Evolutionary conservation across 352 stramenopile genomes (phyloP).

Genomic region (Phytophthora tentaculata): DNA sequence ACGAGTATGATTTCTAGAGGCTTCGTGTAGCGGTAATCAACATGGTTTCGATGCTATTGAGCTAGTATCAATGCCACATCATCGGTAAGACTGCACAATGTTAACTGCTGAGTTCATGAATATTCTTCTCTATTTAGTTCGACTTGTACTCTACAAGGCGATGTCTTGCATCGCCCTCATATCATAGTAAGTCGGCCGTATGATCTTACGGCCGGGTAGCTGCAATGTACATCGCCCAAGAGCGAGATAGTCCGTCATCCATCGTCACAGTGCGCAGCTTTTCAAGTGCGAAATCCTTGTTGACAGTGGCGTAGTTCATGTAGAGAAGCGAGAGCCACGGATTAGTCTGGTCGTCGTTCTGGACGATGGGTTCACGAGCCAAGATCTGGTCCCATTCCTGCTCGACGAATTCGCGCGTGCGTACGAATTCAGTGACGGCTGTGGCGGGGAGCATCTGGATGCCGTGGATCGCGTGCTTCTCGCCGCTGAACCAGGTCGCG

Average conservation of each 20-base stretch:
- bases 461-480: constrained; percentile 79
- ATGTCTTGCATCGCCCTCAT: constrained; percentile 13
- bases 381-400: constrained; percentile 64
- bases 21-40: neutral
- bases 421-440: constrained; percentile 64
- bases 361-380: constrained; percentile 43
- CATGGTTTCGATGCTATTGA: neutral
- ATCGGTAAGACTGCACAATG: constrained; percentile 1
- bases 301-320: constrained; percentile 78
- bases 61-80: neutral
- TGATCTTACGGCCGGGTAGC: constrained; percentile 42
- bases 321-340: constrained; percentile 83
- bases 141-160: constrained; percentile 34
- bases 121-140: constrained; percentile 26
- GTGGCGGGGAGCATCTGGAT: constrained; percentile 83
- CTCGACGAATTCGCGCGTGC: constrained; percentile 53
- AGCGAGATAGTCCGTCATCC: constrained; percentile 77
- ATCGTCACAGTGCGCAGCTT: constrained; percentile 67
- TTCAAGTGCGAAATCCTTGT: constrained; percentile 51
- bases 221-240: constrained; percentile 82
- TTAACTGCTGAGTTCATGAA: neutral
- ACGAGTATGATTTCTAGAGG: constrained; percentile 36
- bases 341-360: constrained; percentile 49
- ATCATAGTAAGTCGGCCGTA: constrained; percentile 22
- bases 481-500: constrained; percentile 72